Conservation (phyloP, 192 early-diverging fungal genomes). For the Dimargaris cristalligena region DNA sequence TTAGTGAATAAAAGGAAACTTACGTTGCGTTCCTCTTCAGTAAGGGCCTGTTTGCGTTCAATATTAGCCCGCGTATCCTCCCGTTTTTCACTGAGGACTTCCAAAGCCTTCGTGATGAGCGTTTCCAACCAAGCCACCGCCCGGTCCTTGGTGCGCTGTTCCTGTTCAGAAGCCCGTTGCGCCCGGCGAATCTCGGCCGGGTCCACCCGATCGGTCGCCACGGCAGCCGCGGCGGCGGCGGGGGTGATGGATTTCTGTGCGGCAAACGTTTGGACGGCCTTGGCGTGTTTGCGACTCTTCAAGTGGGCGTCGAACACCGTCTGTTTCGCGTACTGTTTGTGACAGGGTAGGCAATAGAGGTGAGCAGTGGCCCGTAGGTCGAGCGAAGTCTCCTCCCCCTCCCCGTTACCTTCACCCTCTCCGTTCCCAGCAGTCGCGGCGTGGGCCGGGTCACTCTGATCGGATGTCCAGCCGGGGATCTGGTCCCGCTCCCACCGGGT, state of each 20-base stretch:
- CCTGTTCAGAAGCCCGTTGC: constrained; percentile 17
- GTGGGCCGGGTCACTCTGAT: too few species aligned
- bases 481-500: background rate
- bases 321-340: constrained; percentile 72
- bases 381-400: constrained; percentile 22
- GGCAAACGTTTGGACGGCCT: constrained; percentile 41
- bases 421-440: too few species aligned
- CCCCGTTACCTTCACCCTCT: too few species aligned
- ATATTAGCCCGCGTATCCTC: constrained; percentile 77
- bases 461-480: constrained; percentile 44
- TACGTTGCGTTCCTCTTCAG: constrained; percentile 62
- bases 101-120: constrained; percentile 38
- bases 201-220: constrained; percentile 16
- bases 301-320: constrained; percentile 75
- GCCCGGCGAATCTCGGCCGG: constrained; percentile 16
- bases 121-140: constrained; percentile 46
- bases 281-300: constrained; percentile 81
- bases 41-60: constrained; percentile 81
- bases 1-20: constrained; percentile 16
- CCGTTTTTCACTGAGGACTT: constrained; percentile 32
- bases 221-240: constrained; percentile 11
- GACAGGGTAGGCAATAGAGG: constrained; percentile 53
- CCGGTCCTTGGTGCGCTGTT: constrained; percentile 34
- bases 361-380: constrained; percentile 16
- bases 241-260: too few species aligned